A percentile compares a stretch with the other conserved stretches of the same genome.
These are phyloP conservation scores for Teratosphaeria zuluensis DNA, from an alignment of 2,329 filamentous ascomycete genomes.

Conservation along the genomic window DNA sequence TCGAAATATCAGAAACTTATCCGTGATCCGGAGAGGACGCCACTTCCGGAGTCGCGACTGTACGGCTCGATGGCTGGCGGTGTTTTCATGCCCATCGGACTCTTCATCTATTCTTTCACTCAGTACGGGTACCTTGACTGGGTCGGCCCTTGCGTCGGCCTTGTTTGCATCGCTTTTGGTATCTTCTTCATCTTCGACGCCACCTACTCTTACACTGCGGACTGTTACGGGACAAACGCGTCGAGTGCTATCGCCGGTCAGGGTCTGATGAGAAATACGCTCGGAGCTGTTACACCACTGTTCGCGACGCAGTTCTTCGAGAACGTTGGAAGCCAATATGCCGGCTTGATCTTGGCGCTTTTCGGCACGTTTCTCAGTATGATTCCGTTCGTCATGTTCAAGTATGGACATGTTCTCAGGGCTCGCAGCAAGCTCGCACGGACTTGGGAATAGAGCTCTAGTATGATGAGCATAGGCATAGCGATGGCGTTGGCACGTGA, in stretches of 20 bases:
- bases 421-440: conserved; percentile 31
- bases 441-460: background rate
- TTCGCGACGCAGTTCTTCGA: conserved; percentile 46
- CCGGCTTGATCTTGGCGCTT: conserved; percentile 40
- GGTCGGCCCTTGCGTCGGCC: conserved; percentile 41
- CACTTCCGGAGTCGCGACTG: conserved; percentile 38
- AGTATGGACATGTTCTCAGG: conserved; percentile 31
- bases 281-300: conserved; percentile 43
- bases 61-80: conserved; percentile 42
- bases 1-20: conserved; percentile 38
- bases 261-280: conserved; percentile 44
- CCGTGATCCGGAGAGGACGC: conserved; percentile 24
- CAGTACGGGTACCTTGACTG: conserved; percentile 41
- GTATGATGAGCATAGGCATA: background rate
- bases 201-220: conserved; percentile 42
- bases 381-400: conserved; percentile 38
- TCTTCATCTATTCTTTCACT: conserved; percentile 47
- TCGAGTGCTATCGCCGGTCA: conserved; percentile 40
- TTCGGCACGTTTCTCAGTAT: conserved; percentile 35
- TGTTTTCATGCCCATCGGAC: conserved; percentile 38
- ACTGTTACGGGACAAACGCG: conserved; percentile 42
- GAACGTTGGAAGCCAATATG: conserved; percentile 44
- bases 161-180: conserved; percentile 42
- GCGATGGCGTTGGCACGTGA: background rate
- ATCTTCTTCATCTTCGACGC: conserved; percentile 44